Evolutionary conservation across 352 stramenopile species (phyloP).

Genomic region (Pseudoperonospora humuli): DNA sequence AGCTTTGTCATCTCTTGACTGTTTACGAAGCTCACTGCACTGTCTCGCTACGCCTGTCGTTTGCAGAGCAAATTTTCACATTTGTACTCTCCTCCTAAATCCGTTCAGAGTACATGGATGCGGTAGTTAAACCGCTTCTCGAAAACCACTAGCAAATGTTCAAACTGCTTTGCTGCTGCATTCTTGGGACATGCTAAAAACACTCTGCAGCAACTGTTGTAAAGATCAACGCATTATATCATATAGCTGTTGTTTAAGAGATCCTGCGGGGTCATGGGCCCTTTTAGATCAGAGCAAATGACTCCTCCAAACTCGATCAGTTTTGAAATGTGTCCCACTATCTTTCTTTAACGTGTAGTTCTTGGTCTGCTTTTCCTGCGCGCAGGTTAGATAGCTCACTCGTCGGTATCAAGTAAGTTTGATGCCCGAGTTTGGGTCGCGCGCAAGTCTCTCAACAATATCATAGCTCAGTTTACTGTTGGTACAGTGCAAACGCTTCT

Average conservation of each 20-base stretch:
- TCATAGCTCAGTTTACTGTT: too few relatives aligned
- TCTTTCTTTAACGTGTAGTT: too few relatives aligned
- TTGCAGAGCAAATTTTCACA: slow-evolving; percentile 26
- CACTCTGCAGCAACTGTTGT: slow-evolving; percentile 4
- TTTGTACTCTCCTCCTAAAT: slow-evolving; percentile 20
- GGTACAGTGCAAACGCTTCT: too few relatives aligned
- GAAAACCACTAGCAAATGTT: slow-evolving; percentile 7
- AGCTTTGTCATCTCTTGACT: slow-evolving; percentile 22
- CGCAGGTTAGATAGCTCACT: too few relatives aligned
- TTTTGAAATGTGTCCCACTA: too few relatives aligned
- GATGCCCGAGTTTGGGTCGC: too few relatives aligned
- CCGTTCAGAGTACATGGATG: slow-evolving; percentile 3
- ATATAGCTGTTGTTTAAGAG: slow-evolving; percentile 3
- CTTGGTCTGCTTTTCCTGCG: too few relatives aligned
- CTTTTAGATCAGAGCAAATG: too few relatives aligned
- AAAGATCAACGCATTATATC: slow-evolving; percentile 13
- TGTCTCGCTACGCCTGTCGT: slow-evolving; percentile 12
- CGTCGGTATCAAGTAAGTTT: too few relatives aligned
- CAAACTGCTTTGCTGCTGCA: slow-evolving; percentile 1
- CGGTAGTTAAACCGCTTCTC: slow-evolving; percentile 2
- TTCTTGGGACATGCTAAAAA: slow-evolving; percentile 9
- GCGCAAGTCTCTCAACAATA: too few relatives aligned
- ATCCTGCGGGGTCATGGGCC: neutral
- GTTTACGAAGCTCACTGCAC: slow-evolving; percentile 16
- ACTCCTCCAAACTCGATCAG: too few relatives aligned